Percentiles rank a stretch among this genome's conserved stretches.
Evolutionary conservation across 2,329 filamentous ascomycete species (phyloP).

Genomic region (Aspergillus niger): DNA sequence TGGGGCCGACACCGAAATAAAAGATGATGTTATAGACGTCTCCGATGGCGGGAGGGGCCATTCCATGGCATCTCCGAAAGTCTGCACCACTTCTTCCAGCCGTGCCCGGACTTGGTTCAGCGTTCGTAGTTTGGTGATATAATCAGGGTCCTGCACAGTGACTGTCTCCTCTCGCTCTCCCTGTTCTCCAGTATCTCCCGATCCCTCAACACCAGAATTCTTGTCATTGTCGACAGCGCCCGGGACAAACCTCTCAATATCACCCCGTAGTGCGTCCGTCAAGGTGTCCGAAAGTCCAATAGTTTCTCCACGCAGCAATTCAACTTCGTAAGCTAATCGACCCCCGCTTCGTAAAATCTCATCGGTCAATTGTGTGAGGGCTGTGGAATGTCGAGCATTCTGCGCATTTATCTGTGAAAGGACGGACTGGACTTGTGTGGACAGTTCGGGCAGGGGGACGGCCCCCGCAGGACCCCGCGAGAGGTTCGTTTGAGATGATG

Average conservation of each 20-base stretch:
- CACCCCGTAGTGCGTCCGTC: conserved; percentile 68
- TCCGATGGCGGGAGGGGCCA: conserved; percentile 91
- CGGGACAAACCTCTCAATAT: conserved; percentile 73
- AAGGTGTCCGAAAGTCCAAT: conserved; percentile 77
- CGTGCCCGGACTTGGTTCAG: conserved; percentile 78
- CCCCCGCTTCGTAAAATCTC: conserved; percentile 90
- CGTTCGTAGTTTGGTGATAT: conserved; percentile 77
- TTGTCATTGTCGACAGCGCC: conserved; percentile 34
- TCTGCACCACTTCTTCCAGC: conserved; percentile 86
- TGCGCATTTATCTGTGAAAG: conserved; percentile 86
- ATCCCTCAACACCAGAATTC: conserved; percentile 11
- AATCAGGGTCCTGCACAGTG: conserved; percentile 55
- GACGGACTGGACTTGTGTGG: conserved; percentile 78
- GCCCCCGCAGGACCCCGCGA: conserved; percentile 41
- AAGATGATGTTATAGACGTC: conserved; percentile 77
- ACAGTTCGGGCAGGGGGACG: conserved; percentile 72
- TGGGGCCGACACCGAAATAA: conserved; percentile 86
- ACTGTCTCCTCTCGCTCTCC: conserved; percentile 10
- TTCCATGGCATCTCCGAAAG: conserved; percentile 93
- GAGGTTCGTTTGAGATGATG: conserved; percentile 37
- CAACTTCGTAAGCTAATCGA: conserved; percentile 89
- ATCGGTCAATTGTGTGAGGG: conserved; percentile 86
- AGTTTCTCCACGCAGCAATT: conserved; percentile 86
- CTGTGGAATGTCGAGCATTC: conserved; percentile 77
- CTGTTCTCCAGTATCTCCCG: background rate